Evolutionary conservation across 164 flowering plant species (phyloP).

Genomic region (Taxillus chinensis): DNA sequence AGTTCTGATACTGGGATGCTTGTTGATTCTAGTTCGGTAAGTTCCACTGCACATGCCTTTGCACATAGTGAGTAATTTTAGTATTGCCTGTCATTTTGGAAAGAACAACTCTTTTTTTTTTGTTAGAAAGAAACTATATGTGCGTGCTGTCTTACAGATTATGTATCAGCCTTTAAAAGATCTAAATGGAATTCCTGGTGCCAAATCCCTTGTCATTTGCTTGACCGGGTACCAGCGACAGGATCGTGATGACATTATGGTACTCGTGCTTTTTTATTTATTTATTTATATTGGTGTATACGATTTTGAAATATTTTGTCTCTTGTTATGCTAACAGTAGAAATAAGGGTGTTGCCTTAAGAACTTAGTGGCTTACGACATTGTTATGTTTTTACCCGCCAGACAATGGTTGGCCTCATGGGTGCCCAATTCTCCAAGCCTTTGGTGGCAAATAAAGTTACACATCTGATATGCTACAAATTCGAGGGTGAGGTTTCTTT

Average conservation of each 20-base stretch:
- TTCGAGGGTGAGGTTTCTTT: constrained; percentile 58
- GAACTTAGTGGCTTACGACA: constrained; percentile 1
- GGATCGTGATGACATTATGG: constrained; percentile 89
- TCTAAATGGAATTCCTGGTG: constrained; percentile 75
- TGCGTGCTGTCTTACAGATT: constrained; percentile 26
- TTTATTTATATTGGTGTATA: background rate
- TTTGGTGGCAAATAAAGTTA: constrained; percentile 69
- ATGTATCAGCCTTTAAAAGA: constrained; percentile 70
- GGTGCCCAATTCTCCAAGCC: constrained; percentile 90
- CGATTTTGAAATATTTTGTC: background rate
- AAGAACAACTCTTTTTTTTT: background rate
- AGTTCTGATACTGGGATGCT: constrained; percentile 57
- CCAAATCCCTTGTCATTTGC: constrained; percentile 52
- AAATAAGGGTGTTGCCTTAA: background rate
- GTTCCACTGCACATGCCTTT: constrained; percentile 12
- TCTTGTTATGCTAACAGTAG: background rate
- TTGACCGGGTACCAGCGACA: constrained; percentile 89
- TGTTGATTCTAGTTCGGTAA: constrained; percentile 50
- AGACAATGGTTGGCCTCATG: constrained; percentile 87
- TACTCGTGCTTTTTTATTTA: constrained; percentile 11
- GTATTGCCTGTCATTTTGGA: background rate
- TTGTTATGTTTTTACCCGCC: constrained; percentile 12
- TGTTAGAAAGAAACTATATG: too few species aligned
- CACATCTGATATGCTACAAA: constrained; percentile 96
- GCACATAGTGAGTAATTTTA: too few species aligned